These are phyloP conservation scores for Aristolochia contorta DNA, from an alignment of 164 flowering plant genomes.

Conservation along the genomic window DNA sequence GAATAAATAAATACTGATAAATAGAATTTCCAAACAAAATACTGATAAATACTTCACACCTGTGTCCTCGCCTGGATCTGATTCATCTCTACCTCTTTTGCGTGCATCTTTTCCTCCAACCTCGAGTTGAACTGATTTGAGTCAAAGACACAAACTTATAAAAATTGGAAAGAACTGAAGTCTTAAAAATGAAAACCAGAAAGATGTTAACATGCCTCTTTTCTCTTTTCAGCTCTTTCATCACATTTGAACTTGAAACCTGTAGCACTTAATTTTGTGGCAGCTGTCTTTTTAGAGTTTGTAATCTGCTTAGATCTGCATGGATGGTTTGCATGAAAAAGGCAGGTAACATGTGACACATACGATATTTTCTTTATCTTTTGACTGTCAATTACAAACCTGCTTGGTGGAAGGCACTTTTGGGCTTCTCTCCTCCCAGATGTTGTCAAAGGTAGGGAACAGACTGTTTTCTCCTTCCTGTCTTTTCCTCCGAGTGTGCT, in stretches of 20 bases:
- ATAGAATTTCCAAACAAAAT: no score
- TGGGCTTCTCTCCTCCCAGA: constrained; percentile 23
- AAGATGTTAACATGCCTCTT: constrained; percentile 43
- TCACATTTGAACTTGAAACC: constrained; percentile 41
- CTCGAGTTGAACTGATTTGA: constrained; percentile 38
- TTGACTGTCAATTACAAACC: constrained; percentile 21
- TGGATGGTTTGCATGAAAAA: background rate
- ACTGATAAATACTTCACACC: constrained; percentile 20
- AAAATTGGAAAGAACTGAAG: background rate
- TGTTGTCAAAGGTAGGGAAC: constrained; percentile 15
- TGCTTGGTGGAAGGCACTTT: constrained; percentile 21
- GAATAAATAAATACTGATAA: no score
- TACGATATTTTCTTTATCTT: background rate
- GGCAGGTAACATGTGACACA: no score
- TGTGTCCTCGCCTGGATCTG: constrained; percentile 52
- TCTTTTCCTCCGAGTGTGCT: constrained; percentile 20
- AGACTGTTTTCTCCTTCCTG: constrained; percentile 22
- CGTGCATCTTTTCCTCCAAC: constrained; percentile 50
- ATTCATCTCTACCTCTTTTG: constrained; percentile 53
- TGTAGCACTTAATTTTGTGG: constrained; percentile 13
- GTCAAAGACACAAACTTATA: background rate
- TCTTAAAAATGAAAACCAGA: constrained; percentile 3
- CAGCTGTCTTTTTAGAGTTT: constrained; percentile 16
- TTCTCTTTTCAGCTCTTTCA: constrained; percentile 60
- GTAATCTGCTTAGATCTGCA: constrained; percentile 29